These are phyloP conservation scores for Chaetomiaceae sp. DNA, from an alignment of 2,329 filamentous ascomycete genomes.

Conservation along the genomic window DNA sequence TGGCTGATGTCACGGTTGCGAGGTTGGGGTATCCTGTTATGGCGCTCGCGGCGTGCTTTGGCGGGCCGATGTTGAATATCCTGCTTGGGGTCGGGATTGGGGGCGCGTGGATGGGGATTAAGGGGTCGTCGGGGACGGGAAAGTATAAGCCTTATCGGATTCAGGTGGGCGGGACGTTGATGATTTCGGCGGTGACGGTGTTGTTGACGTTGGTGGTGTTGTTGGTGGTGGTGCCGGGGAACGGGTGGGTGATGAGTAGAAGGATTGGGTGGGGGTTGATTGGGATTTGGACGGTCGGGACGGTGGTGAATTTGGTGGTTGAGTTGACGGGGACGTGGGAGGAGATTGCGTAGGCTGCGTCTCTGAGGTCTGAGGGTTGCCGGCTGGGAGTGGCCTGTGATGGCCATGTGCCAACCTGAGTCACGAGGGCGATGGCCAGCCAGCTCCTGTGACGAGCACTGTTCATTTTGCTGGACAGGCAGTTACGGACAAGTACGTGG, in stretches of 20 bases:
- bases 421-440: too few species aligned
- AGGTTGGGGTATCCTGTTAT: conserved; percentile 93
- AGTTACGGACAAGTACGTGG: too few species aligned
- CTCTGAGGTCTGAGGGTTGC: not conserved
- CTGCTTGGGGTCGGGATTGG: conserved; percentile 89
- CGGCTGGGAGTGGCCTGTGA: not conserved
- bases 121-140: conserved; percentile 53
- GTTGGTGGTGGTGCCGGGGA: conserved; percentile 75
- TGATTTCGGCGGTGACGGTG: conserved; percentile 81
- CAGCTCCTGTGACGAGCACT: too few species aligned
- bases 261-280: conserved; percentile 80
- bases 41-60: conserved; percentile 92
- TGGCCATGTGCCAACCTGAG: too few species aligned
- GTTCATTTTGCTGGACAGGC: too few species aligned
- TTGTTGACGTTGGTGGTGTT: conserved; percentile 74
- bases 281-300: conserved; percentile 74
- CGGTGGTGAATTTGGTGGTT: conserved; percentile 72
- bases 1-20: conserved; percentile 92
- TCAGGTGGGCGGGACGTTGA: conserved; percentile 75
- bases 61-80: conserved; percentile 98
- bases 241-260: conserved; percentile 79
- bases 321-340: conserved; percentile 61
- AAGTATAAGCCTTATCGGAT: conserved; percentile 76
- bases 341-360: conserved; percentile 29
- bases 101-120: conserved; percentile 81